phyloP scores from a whole-genome alignment of 805 yeast genomes.

The Pichia ethanolica region DNA sequence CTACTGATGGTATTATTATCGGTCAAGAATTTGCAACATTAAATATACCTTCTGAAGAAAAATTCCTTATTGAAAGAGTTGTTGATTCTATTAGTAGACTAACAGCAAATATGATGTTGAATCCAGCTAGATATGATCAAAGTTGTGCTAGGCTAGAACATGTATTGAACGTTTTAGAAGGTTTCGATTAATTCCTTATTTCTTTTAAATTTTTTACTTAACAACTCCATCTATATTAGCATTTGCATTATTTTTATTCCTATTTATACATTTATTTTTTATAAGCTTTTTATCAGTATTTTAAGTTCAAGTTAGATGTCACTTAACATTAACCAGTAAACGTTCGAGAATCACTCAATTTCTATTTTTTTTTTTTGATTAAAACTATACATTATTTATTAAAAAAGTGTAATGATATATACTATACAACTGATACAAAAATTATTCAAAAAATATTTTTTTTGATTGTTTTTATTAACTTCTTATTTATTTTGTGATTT shows the following conservation, averaged over 20 bases:
- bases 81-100: constrained; percentile 79
- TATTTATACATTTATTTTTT: background rate
- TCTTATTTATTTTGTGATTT: too few relatives aligned
- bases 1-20: constrained; percentile 53
- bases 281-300: too few relatives aligned
- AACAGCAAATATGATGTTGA: constrained; percentile 86
- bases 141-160: constrained; percentile 73
- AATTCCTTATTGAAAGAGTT: constrained; percentile 72
- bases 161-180: constrained; percentile 83
- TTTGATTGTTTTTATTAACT: too few relatives aligned
- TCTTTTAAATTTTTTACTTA: background rate
- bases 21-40: constrained; percentile 69
- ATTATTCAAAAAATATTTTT: too few relatives aligned
- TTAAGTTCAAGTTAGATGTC: too few relatives aligned
- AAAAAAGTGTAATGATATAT: too few relatives aligned
- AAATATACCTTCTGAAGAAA: constrained; percentile 69
- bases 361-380: too few relatives aligned
- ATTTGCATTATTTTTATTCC: too few relatives aligned
- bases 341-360: too few relatives aligned
- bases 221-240: background rate
- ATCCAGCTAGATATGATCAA: constrained; percentile 70
- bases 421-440: too few relatives aligned
- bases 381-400: too few relatives aligned
- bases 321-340: too few relatives aligned
- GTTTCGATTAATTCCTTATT: constrained; percentile 35